A percentile compares a stretch with the other conserved stretches of the same genome.
These are phyloP conservation scores for Salvia hispanica DNA, from an alignment of 257 asterid genomes.

Conservation along the genomic window DNA sequence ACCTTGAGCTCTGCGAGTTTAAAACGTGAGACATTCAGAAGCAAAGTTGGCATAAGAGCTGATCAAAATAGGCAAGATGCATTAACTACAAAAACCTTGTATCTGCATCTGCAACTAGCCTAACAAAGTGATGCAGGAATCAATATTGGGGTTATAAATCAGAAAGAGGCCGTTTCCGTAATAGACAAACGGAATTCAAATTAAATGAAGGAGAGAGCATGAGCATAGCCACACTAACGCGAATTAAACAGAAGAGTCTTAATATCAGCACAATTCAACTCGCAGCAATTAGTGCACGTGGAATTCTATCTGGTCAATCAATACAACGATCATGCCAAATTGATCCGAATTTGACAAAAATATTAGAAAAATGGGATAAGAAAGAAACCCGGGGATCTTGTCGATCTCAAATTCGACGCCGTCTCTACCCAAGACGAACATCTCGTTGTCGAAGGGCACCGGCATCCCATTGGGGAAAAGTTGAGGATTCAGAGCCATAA, in stretches of 20 bases:
- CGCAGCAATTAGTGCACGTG: neutral
- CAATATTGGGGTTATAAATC: neutral
- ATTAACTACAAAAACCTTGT: neutral
- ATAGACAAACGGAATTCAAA: neutral
- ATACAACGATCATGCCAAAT: neutral
- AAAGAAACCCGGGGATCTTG: slow-evolving; percentile 74
- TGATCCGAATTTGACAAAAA: neutral
- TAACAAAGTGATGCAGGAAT: neutral
- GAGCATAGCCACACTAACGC: neutral
- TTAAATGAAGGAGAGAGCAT: neutral
- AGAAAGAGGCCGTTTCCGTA: neutral
- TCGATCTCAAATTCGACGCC: slow-evolving; percentile 93
- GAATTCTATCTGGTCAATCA: neutral
- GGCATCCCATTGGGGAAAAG: slow-evolving; percentile 87
- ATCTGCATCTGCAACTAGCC: neutral
- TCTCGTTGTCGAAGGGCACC: slow-evolving; percentile 80
- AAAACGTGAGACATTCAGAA: slow-evolving; percentile 10
- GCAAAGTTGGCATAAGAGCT: slow-evolving; percentile 2
- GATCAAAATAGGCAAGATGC: neutral
- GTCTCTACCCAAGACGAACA: slow-evolving; percentile 80
- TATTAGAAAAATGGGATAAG: slow-evolving; percentile 4
- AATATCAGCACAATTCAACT: neutral
- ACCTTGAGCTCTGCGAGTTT: slow-evolving; percentile 54
- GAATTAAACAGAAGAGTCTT: neutral
- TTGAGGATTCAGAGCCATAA: slow-evolving; percentile 90